Base-by-base conservation (phyloP, 2,329 filamentous ascomycete genomes). In the Verticillium klebahnii region DNA sequence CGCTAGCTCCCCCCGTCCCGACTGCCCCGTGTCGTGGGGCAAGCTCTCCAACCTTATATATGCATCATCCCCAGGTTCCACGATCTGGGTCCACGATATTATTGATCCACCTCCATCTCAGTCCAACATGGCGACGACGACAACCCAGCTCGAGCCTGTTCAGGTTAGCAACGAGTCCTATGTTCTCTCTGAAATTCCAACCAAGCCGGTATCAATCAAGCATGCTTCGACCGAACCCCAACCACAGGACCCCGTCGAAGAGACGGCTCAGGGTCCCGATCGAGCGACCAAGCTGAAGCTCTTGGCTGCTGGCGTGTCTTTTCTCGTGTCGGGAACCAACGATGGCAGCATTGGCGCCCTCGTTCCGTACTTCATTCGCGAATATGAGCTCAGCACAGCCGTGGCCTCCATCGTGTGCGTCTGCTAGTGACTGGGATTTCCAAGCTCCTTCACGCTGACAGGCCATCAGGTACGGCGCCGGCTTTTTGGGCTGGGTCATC, bases 241-340 rank as follows among this genome's bases (percentile, higher is more conserved):
- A 52, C n/a, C 45, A 9, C 45, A 8, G 8, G 17, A 25, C 3
- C 14, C 17, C 6, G 37, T 31, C 25, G 57, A 39, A 6, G 23
- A 39, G 12, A 14, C 17, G 6, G 19, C 25, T 32, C 19, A 15
- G 5, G 39, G 58, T 15, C 61, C 73, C 59, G 67, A 68, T 63
- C 56, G 60, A 58, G 39, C 63, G 52, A 67, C 70, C 17, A 64
- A 75, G 23, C 63, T 83, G 39, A 87, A 85, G 68, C 71, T 89
- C 2, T 60, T 82, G 40, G 83, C 82, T 54, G 80, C 83, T 2
- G 82, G 81, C 0, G 82, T 88, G 64, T 86, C 85, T 0, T 89
- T 89, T 74, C 88, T 89, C 68, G 84, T 86, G 34, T 85, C 87
- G 0, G 87, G 87, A 0, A 77, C 85, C 57, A 89, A 88, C 61